Conservation (phyloP, 495 filamentous ascomycete species). For the Penicillium atrosanguineum region DNA sequence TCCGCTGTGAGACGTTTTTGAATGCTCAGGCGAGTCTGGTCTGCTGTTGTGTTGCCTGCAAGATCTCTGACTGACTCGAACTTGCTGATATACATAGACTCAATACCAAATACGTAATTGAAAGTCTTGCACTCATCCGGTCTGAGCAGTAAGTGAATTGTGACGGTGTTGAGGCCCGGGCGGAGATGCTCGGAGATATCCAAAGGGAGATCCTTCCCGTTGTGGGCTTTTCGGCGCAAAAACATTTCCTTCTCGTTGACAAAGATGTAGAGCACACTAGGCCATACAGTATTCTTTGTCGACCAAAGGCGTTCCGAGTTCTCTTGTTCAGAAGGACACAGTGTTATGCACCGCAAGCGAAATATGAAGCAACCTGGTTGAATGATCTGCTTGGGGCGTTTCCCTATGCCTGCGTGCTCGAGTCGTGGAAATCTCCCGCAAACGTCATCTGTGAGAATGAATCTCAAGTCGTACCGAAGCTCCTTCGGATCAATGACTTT, state of each 20-base stretch:
- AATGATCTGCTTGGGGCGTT: conserved; percentile 15
- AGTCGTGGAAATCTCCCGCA: conserved; percentile 18
- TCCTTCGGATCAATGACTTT: conserved; percentile 20
- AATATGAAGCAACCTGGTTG: conserved; percentile 32
- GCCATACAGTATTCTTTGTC: conserved; percentile 65
- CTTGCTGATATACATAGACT: conserved; percentile 54
- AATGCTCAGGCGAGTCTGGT: conserved; percentile 35
- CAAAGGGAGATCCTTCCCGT: conserved; percentile 71
- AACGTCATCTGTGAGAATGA: conserved; percentile 20
- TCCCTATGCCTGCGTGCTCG: conserved; percentile 2
- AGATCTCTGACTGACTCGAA: conserved; percentile 48
- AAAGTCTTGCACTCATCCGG: conserved; percentile 31
- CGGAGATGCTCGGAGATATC: conserved; percentile 61
- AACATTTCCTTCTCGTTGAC: conserved; percentile 62
- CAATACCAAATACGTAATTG: conserved; percentile 58
- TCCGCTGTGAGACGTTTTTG: conserved; percentile 32
- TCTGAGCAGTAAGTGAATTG: conserved; percentile 48
- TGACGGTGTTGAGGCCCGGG: conserved; percentile 57
- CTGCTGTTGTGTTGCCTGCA: conserved; percentile 28
- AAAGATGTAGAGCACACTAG: conserved; percentile 63
- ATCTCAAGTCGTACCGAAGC: conserved; percentile 29
- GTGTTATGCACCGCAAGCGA: conserved; percentile 45
- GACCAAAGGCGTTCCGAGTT: conserved; percentile 54
- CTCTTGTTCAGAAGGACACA: conserved; percentile 12
- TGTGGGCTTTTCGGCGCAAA: conserved; percentile 60